Conservation (phyloP, 2,329 filamentous ascomycete species). For the Ophiostoma ips region DNA sequence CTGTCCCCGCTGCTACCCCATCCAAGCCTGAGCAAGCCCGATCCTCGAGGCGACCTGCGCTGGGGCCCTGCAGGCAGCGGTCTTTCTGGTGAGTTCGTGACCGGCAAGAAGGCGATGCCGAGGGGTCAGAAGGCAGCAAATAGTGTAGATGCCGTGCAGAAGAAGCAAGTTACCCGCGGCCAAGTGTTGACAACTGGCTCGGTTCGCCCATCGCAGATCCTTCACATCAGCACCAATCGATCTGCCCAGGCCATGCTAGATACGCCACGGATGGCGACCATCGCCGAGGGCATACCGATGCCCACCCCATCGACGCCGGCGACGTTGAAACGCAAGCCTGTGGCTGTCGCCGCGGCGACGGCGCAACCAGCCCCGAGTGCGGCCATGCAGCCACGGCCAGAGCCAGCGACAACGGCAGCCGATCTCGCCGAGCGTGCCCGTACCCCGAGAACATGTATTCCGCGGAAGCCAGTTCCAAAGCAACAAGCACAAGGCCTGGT, state of each 20-base stretch:
- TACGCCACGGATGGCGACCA: no score
- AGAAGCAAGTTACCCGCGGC: not conserved
- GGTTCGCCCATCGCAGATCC: not conserved
- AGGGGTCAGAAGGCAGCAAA: not conserved
- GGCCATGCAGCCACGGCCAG: not conserved
- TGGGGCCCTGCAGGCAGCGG: not conserved
- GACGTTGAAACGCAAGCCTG: not conserved
- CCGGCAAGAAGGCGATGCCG: no score
- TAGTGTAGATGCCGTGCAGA: not conserved
- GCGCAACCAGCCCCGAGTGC: no score
- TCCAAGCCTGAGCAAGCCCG: constrained; percentile 1
- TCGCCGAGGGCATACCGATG: no score
- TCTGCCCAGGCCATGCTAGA: not conserved
- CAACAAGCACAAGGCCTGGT: not conserved
- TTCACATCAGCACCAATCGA: not conserved
- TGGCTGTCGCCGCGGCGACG: no score
- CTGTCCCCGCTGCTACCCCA: not conserved
- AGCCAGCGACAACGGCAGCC: not conserved
- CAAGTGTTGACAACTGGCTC: not conserved
- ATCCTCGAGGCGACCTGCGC: constrained; percentile 3
- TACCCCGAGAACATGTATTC: not conserved
- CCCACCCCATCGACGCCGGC: not conserved
- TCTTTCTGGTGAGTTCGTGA: not conserved
- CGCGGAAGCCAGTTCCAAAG: not conserved
- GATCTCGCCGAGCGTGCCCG: not conserved